phyloP scores from a whole-genome alignment of 495 filamentous ascomycete genomes.

The Cercophora samala region DNA sequence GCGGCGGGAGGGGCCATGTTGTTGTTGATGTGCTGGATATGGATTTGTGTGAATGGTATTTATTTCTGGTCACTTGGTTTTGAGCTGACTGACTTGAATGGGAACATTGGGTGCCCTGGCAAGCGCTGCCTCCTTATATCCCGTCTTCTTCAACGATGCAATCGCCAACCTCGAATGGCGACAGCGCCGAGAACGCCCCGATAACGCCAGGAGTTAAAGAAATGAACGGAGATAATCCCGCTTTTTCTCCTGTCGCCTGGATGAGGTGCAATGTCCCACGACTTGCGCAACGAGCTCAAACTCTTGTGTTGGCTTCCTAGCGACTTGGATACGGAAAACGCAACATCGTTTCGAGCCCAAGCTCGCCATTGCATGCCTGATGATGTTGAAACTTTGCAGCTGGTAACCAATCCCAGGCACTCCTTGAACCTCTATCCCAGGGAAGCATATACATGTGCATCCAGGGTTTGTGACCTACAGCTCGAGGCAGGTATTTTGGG shows the following conservation, averaged over 20 bases:
- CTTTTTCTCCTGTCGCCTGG: conserved; percentile 7
- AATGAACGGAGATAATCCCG: conserved; percentile 5
- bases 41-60: background rate
- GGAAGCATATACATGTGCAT: background rate
- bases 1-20: conserved; percentile 36
- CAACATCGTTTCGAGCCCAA: background rate
- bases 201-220: background rate
- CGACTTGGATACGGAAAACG: background rate
- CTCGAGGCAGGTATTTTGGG: background rate
- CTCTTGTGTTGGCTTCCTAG: conserved; percentile 1
- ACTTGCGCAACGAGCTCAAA: conserved; percentile 17
- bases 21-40: conserved; percentile 2
- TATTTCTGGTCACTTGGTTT: background rate
- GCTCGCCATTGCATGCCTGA: conserved; percentile 2
- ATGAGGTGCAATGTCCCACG: conserved; percentile 23
- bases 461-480: background rate
- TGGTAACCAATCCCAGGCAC: background rate
- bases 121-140: background rate
- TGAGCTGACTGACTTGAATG: background rate
- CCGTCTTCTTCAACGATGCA: background rate
- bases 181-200: conserved; percentile 7
- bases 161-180: conserved; percentile 3
- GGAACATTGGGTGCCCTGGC: background rate
- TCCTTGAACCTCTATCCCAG: background rate
- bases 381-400: background rate